Evolutionary conservation across 345 rosid species (phyloP).

Genomic region (Rubroshorea leprosula): DNA sequence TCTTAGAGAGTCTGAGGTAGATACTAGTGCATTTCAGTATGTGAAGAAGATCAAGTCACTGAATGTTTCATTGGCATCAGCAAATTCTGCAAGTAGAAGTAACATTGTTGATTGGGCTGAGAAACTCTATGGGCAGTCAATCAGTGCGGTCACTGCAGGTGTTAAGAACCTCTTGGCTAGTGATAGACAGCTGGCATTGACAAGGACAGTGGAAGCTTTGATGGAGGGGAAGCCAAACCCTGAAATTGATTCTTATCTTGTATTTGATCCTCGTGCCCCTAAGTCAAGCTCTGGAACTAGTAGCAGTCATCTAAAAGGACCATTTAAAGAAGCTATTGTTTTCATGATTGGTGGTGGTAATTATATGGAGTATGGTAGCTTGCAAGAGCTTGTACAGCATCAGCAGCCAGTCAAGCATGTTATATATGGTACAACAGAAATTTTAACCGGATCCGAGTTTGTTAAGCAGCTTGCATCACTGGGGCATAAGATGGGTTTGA

Average conservation of each 20-base stretch:
- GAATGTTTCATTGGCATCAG: slow-evolving; percentile 82
- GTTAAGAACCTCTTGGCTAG: slow-evolving; percentile 31
- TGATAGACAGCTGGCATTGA: too few species aligned
- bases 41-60: slow-evolving; percentile 94
- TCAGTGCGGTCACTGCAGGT: slow-evolving; percentile 96
- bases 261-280: slow-evolving; percentile 92
- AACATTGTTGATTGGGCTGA: slow-evolving; percentile 99
- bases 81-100: slow-evolving; percentile 83
- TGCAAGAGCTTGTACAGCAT: slow-evolving; percentile 72
- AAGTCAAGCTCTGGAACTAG: slow-evolving; percentile 58
- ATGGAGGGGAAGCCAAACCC: slow-evolving; percentile 94
- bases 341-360: slow-evolving; percentile 99
- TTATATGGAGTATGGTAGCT: slow-evolving; percentile 79
- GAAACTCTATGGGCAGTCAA: slow-evolving; percentile 88
- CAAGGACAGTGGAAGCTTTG: slow-evolving; percentile 18
- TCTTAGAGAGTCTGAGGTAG: slow-evolving; percentile 77
- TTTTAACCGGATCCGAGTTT: slow-evolving; percentile 82
- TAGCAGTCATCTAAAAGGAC: slow-evolving; percentile 72
- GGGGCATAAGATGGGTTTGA: slow-evolving; percentile 97
- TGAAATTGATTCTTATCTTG: slow-evolving; percentile 72
- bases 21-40: slow-evolving; percentile 81
- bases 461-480: slow-evolving; percentile 76
- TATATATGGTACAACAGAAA: slow-evolving; percentile 90
- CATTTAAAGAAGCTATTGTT: slow-evolving; percentile 91
- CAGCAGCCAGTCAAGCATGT: slow-evolving; percentile 79